Conservation (phyloP, 306 rosid genomes). For the Cucurbita pepo region DNA sequence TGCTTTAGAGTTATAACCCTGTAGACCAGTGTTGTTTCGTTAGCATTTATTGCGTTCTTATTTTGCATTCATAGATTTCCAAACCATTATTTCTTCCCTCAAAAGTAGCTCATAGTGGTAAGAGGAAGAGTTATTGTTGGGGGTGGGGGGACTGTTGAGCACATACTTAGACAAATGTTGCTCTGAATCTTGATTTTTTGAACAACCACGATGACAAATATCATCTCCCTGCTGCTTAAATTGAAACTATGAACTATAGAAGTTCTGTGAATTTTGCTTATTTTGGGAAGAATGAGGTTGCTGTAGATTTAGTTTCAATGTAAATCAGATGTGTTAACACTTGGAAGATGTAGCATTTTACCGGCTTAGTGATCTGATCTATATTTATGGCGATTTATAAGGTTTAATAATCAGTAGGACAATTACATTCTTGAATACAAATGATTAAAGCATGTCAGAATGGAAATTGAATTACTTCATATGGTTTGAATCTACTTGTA, state of each 20-base stretch:
- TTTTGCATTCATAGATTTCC: neutral
- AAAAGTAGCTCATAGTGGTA: neutral
- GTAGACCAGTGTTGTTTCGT: neutral
- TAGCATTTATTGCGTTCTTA: neutral
- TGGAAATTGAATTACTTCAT: neutral
- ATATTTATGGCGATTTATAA: neutral
- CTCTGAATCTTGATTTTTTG: neutral
- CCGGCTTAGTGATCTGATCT: neutral
- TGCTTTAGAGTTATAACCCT: neutral
- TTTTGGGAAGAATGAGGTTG: neutral
- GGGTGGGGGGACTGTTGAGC: neutral
- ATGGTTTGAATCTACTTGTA: neutral
- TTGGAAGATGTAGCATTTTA: neutral
- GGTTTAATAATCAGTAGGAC: neutral
- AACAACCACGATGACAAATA: neutral
- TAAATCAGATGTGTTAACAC: neutral
- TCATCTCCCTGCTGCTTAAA: neutral
- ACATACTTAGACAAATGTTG: neutral
- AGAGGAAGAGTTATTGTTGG: neutral
- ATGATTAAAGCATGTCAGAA: neutral
- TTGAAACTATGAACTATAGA: neutral
- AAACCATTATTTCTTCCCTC: neutral
- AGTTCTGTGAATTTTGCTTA: neutral
- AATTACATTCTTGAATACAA: neutral
- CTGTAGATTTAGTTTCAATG: neutral